Base-by-base conservation (phyloP, 2,329 filamentous ascomycete species). In the Xylaria sp. region DNA sequence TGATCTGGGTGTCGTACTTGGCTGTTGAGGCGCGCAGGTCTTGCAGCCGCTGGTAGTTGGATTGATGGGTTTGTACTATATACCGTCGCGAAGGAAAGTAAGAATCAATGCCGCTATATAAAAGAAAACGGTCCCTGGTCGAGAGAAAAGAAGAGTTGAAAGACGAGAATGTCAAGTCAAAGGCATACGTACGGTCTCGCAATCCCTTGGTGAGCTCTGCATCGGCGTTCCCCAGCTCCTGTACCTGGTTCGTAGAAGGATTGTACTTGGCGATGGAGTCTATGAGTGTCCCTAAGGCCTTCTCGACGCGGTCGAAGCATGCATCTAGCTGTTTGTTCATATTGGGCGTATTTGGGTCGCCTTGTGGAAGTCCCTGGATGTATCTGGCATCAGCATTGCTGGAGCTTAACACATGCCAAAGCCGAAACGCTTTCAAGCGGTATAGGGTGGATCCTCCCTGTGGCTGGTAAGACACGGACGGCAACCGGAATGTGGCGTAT, bases 221-320 rank as follows among this genome's bases (percentile, higher is more conserved):
- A 77, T 97, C 92, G 28, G 92, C 93, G 8, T 85, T 83, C 20
- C 92, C 83, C 10, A 97, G 88, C 71, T 94, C 91, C 66, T 88
- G 83, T 6, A 91, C 92, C 31, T 90, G 88, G 43, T 85, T 80
- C 4, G 88, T 83, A 7, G 91, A 92, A 0, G 93, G 93, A 75
- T 94, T 93, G 81, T 94, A 95, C 72, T 93, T 92, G 6, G 92
- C 86, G 71, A 97, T 91, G 0, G 92, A 94, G 78, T 94, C 92
- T 74, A 94, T 90, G 41, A 97, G 84, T 33, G 84, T 89, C 13
- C 87, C 86, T 23, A 97, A 83, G 0, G 89, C 88, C 75, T 86
- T 88, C 75, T 92, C 90, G 36, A 92, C 83, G 58, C 89, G 87
- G 77, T 91, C 88, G 69, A 92, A 91, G 74, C 87, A 88, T 55